Conservation (phyloP, 495 filamentous ascomycete species). For the Lepidopterella palustris region DNA sequence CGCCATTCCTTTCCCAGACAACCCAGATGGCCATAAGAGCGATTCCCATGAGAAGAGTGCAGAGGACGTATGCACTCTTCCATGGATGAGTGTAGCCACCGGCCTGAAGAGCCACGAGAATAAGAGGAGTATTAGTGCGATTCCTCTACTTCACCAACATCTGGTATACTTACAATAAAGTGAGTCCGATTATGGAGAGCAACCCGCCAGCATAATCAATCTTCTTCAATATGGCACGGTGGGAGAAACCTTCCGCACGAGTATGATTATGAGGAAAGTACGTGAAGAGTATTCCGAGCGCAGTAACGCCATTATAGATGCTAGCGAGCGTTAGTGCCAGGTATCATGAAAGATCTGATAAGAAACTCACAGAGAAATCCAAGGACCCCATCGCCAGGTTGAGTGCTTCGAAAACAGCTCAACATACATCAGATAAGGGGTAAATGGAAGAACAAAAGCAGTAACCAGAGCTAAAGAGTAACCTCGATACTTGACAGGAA, state of each 20-base stretch:
- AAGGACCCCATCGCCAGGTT: conserved; percentile 31
- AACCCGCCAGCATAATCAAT: conserved; percentile 30
- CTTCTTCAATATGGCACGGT: conserved; percentile 19
- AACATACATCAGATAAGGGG: conserved; percentile 29
- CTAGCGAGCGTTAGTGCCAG: conserved; percentile 6
- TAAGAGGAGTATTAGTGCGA: neutral
- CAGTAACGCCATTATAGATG: conserved; percentile 28
- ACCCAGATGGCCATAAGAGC: conserved; percentile 54
- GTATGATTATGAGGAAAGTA: conserved; percentile 30
- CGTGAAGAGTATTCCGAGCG: conserved; percentile 22
- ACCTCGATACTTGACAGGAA: conserved; percentile 28
- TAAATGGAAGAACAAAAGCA: conserved; percentile 31
- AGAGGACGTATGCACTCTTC: conserved; percentile 65
- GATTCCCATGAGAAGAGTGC: conserved; percentile 69
- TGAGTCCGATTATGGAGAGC: conserved; percentile 29
- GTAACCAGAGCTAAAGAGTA: conserved; percentile 30
- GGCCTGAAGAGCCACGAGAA: conserved; percentile 29
- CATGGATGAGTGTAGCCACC: conserved; percentile 63
- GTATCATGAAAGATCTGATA: neutral
- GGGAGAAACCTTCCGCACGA: conserved; percentile 27
- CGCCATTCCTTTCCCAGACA: conserved; percentile 63
- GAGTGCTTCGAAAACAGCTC: conserved; percentile 19
- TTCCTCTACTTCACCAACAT: neutral
- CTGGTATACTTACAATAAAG: conserved; percentile 21
- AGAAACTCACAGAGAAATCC: conserved; percentile 26